phyloP scores from a whole-genome alignment of 257 asterid genomes.

The Osmanthus fragrans region DNA sequence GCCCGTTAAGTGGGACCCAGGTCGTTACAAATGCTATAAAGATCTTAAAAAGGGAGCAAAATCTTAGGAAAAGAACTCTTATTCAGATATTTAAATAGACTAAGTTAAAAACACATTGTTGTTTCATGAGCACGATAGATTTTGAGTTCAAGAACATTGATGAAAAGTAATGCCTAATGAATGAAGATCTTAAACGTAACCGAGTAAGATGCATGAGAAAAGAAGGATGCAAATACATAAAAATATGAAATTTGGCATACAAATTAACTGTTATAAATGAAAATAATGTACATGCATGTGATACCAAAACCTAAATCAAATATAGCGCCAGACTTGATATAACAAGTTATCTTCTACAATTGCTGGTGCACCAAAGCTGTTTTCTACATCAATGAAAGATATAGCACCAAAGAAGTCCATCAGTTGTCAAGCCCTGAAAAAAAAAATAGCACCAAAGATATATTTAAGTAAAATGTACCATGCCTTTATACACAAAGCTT shows the following conservation, averaged over 20 bases:
- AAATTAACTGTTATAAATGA: not conserved
- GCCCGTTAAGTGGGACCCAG: too few species aligned
- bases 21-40: too few species aligned
- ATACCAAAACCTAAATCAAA: slow-evolving; percentile 1
- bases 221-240: not conserved
- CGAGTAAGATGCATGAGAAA: slow-evolving; percentile 16
- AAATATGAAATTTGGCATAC: not conserved
- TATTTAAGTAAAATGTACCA: too few species aligned
- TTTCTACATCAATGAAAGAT: slow-evolving; percentile 91
- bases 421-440: slow-evolving; percentile 88
- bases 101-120: too few species aligned
- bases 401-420: slow-evolving; percentile 98
- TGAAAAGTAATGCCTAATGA: slow-evolving; percentile 43
- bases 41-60: too few species aligned
- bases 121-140: too few species aligned
- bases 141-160: slow-evolving; percentile 2
- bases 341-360: slow-evolving; percentile 90
- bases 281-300: not conserved
- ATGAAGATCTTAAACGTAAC: slow-evolving; percentile 83
- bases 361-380: slow-evolving; percentile 98
- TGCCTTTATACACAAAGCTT: too few species aligned
- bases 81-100: too few species aligned
- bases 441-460: slow-evolving; percentile 13
- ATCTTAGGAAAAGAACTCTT: too few species aligned
- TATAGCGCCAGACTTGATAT: slow-evolving; percentile 54